A percentile compares a stretch with the other conserved stretches of the same genome.
These are phyloP conservation scores for Ophiocordyceps camponoti-leonardi DNA, from an alignment of 2,329 filamentous ascomycete species.

Conservation along the genomic window DNA sequence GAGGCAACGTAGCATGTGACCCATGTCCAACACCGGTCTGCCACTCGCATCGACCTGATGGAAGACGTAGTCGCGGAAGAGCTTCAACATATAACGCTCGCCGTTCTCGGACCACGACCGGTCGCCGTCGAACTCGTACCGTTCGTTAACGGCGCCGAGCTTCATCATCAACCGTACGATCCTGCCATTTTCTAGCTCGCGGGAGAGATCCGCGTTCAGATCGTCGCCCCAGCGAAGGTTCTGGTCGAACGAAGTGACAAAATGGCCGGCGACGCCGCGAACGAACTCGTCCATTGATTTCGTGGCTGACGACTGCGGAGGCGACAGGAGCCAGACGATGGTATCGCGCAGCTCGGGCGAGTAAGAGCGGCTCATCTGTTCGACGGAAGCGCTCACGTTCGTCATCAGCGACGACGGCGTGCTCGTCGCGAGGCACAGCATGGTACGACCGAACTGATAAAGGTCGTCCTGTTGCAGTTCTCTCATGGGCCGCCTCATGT, in stretches of 20 bases:
- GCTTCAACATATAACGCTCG: slow-evolving; percentile 78
- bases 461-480: slow-evolving; percentile 85
- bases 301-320: slow-evolving; percentile 32
- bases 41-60: slow-evolving; percentile 83
- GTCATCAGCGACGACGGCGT: slow-evolving; percentile 33
- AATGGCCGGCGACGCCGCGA: slow-evolving; percentile 58
- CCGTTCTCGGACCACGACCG: slow-evolving; percentile 79
- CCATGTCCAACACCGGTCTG: slow-evolving; percentile 68
- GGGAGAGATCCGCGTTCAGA: slow-evolving; percentile 50
- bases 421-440: slow-evolving; percentile 67
- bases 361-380: slow-evolving; percentile 61
- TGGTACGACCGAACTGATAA: slow-evolving; percentile 63
- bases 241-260: slow-evolving; percentile 60
- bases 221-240: slow-evolving; percentile 66
- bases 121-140: slow-evolving; percentile 68
- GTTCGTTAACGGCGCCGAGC: slow-evolving; percentile 74
- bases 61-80: slow-evolving; percentile 95
- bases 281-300: slow-evolving; percentile 72
- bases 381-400: slow-evolving; percentile 54
- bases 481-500: slow-evolving; percentile 45
- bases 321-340: slow-evolving; percentile 64
- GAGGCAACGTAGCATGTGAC: slow-evolving; percentile 69
- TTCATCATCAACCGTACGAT: slow-evolving; percentile 67
- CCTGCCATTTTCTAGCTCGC: slow-evolving; percentile 81
- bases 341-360: slow-evolving; percentile 64